Percentiles rank a stretch among this genome's conserved stretches.
Conservation (phyloP, 148 eudicot species). For the Chenopodium suecicum region DNA sequence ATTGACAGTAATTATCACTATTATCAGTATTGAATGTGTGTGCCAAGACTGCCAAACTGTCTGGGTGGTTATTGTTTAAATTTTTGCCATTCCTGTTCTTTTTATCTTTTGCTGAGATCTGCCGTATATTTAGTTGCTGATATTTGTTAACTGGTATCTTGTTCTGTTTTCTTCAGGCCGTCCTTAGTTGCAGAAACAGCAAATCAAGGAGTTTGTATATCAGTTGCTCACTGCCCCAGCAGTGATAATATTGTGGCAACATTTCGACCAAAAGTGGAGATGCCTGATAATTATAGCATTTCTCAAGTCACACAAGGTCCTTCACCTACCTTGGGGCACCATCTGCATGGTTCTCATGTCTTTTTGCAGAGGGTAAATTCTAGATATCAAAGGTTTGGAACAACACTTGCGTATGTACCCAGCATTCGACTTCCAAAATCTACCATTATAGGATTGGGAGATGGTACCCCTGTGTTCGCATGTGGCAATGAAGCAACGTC, state of each 20-base stretch:
- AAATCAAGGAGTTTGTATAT: constrained; percentile 85
- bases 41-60: background rate
- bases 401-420: constrained; percentile 53
- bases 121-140: background rate
- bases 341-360: constrained; percentile 61
- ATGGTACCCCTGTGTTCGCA: constrained; percentile 43
- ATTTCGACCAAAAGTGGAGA: constrained; percentile 79
- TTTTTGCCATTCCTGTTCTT: background rate
- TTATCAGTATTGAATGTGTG: background rate
- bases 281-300: constrained; percentile 25
- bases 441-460: constrained; percentile 40
- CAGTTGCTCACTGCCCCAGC: constrained; percentile 60
- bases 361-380: constrained; percentile 41
- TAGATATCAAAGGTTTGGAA: constrained; percentile 44
- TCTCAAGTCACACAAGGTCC: constrained; percentile 52
- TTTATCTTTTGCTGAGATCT: background rate
- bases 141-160: background rate
- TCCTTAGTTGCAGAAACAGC: constrained; percentile 55
- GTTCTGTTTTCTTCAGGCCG: constrained; percentile 44
- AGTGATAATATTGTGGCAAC: constrained; percentile 64
- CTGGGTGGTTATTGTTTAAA: background rate
- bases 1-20: background rate
- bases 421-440: constrained; percentile 74
- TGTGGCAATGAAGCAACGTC: constrained; percentile 63
- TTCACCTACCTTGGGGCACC: constrained; percentile 42